phyloP scores from a whole-genome alignment of 495 filamentous ascomycete species.

The Symbiotaphrina buchneri region DNA sequence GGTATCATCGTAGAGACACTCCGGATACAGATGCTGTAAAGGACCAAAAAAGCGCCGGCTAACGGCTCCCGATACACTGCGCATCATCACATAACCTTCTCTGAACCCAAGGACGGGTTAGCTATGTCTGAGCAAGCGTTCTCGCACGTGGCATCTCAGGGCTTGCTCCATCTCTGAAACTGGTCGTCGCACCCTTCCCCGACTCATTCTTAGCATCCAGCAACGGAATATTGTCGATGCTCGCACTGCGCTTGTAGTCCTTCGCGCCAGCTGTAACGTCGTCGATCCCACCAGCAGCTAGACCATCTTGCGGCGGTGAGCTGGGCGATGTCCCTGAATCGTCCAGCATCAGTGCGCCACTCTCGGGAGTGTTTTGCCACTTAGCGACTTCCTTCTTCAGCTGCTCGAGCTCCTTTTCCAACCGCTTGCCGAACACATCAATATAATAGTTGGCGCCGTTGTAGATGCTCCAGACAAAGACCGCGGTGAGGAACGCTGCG shows the following conservation, averaged over 20 bases:
- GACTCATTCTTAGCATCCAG: slow-evolving; percentile 20
- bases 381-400: slow-evolving; percentile 76
- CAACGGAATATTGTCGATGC: slow-evolving; percentile 31
- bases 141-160: too few species aligned
- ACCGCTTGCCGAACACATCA: slow-evolving; percentile 86
- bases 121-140: too few species aligned
- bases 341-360: slow-evolving; percentile 14
- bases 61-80: too few species aligned
- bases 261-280: slow-evolving; percentile 2
- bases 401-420: slow-evolving; percentile 87
- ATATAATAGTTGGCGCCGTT: slow-evolving; percentile 96
- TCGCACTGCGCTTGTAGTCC: slow-evolving; percentile 7
- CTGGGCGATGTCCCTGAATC: slow-evolving; percentile 4
- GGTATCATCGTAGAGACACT: too few species aligned
- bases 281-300: slow-evolving; percentile 2
- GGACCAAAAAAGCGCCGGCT: too few species aligned
- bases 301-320: slow-evolving; percentile 5
- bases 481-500: slow-evolving; percentile 44
- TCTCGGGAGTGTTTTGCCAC: slow-evolving; percentile 46
- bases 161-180: too few species aligned
- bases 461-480: slow-evolving; percentile 82
- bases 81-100: too few species aligned
- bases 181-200: slow-evolving; percentile 19
- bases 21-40: too few species aligned
- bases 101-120: too few species aligned